Evolutionary conservation across 2,329 filamentous ascomycete genomes (phyloP).

Genomic region (Arthrobotrys conoides): DNA sequence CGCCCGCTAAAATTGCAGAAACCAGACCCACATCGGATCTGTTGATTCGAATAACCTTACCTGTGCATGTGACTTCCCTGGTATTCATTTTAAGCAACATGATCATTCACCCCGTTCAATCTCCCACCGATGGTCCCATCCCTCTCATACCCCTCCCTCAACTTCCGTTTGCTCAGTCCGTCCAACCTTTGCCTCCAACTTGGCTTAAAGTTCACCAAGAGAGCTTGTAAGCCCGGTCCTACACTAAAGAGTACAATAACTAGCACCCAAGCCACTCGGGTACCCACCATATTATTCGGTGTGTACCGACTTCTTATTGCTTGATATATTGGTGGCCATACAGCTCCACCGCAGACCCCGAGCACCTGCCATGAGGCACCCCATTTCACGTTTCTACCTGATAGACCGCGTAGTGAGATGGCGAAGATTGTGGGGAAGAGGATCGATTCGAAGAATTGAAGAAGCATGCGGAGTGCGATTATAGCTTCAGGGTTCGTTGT

Average conservation of each 20-base stretch:
- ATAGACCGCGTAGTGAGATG: conserved; percentile 80
- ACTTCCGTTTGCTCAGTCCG: conserved; percentile 47
- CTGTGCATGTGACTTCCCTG: background rate
- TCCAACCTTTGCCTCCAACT: conserved; percentile 51
- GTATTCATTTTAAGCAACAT: conserved; percentile 31
- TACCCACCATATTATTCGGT: conserved; percentile 14
- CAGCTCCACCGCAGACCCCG: conserved; percentile 80
- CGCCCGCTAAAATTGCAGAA: conserved; percentile 28
- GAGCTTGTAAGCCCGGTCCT: conserved; percentile 33
- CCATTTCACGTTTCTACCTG: conserved; percentile 80
- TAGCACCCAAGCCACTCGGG: conserved; percentile 34
- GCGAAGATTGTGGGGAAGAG: conserved; percentile 87
- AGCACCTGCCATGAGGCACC: conserved; percentile 81
- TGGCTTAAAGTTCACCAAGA: conserved; percentile 52
- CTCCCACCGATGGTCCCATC: conserved; percentile 54
- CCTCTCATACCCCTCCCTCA: conserved; percentile 41
- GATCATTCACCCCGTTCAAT: conserved; percentile 29
- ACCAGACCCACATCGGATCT: background rate
- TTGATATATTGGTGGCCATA: conserved; percentile 71
- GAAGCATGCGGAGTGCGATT: conserved; percentile 74
- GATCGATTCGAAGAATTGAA: conserved; percentile 85
- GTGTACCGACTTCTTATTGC: conserved; percentile 46
- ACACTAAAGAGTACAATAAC: conserved; percentile 34
- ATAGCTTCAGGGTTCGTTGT: conserved; percentile 70
- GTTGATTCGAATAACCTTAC: background rate